phyloP scores from a whole-genome alignment of 2,329 filamentous ascomycete genomes.

The Fusarium nematophilum region DNA sequence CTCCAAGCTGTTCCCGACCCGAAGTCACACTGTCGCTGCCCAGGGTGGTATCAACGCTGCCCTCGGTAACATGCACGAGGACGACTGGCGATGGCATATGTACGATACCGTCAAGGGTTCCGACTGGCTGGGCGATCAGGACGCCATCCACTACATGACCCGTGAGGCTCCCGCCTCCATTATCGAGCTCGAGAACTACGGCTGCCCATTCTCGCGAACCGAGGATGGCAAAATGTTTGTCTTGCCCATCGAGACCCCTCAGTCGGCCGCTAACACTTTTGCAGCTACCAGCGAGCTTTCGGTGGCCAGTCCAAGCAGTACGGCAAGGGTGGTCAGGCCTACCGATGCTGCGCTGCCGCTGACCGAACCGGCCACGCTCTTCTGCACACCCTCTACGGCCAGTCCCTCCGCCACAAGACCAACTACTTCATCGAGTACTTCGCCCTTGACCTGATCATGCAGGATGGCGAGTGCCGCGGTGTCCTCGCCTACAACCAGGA shows the following conservation, averaged over 20 bases:
- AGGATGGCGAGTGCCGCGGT: slow-evolving; percentile 95
- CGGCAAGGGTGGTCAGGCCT: slow-evolving; percentile 97
- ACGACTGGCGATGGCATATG: slow-evolving; percentile 99
- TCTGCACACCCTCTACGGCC: slow-evolving; percentile 97
- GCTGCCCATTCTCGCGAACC: slow-evolving; percentile 95
- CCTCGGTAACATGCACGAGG: slow-evolving; percentile 95
- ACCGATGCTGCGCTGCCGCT: slow-evolving; percentile 95
- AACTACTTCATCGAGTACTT: slow-evolving; percentile 99
- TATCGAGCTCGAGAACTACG: slow-evolving; percentile 96
- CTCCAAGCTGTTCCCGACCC: slow-evolving; percentile 86
- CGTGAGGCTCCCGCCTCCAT: slow-evolving; percentile 91
- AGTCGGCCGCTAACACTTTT: slow-evolving; percentile 26
- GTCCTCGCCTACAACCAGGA: slow-evolving; percentile 98
- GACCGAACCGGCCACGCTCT: slow-evolving; percentile 98
- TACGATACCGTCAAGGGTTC: slow-evolving; percentile 98
- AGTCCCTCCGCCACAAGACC: slow-evolving; percentile 96
- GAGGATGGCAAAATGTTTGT: slow-evolving; percentile 93
- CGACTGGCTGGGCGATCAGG: slow-evolving; percentile 97
- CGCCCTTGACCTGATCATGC: slow-evolving; percentile 96
- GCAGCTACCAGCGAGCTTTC: slow-evolving; percentile 94
- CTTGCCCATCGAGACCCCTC: neutral
- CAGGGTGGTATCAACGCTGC: slow-evolving; percentile 90
- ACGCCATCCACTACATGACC: slow-evolving; percentile 99
- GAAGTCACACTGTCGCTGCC: slow-evolving; percentile 85
- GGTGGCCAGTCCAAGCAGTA: slow-evolving; percentile 96